phyloP scores from a whole-genome alignment of 495 filamentous ascomycete genomes.

The Bacidia rubella region DNA sequence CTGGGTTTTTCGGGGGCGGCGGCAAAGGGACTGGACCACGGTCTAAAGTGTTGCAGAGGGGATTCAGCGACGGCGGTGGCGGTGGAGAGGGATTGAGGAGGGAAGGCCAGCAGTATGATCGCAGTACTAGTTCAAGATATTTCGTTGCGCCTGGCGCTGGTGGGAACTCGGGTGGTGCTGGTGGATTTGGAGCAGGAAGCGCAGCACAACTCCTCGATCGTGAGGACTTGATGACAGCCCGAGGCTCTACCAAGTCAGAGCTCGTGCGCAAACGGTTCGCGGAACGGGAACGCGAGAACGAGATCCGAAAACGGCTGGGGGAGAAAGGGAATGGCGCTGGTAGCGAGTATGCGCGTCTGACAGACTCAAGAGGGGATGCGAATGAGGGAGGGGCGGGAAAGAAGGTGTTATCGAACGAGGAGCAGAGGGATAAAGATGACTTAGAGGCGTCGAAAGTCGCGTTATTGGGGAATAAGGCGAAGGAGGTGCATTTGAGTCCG shows the following conservation, averaged over 20 bases:
- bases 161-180: conserved; percentile 16
- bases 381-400: conserved; percentile 3
- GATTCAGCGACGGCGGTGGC: not conserved
- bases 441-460: conserved; percentile 39
- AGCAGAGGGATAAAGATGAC: conserved; percentile 2
- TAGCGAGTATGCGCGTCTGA: conserved; percentile 57
- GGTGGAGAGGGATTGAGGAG: conserved; percentile 22
- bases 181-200: conserved; percentile 40
- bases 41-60: not conserved
- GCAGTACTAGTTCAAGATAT: conserved; percentile 40
- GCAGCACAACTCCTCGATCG: conserved; percentile 57
- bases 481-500: conserved; percentile 54
- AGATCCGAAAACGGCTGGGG: conserved; percentile 59
- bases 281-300: conserved; percentile 63
- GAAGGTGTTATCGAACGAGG: not conserved
- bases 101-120: conserved; percentile 46
- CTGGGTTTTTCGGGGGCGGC: conserved; percentile 32
- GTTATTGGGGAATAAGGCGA: conserved; percentile 40
- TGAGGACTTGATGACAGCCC: conserved; percentile 38
- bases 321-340: conserved; percentile 53
- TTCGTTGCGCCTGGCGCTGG: conserved; percentile 30
- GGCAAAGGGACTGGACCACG: conserved; percentile 25
- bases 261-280: conserved; percentile 52
- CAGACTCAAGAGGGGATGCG: conserved; percentile 17
- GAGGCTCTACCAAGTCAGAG: conserved; percentile 47